Conservation (phyloP, 2,329 filamentous ascomycete genomes). For the Amphichorda felina region DNA sequence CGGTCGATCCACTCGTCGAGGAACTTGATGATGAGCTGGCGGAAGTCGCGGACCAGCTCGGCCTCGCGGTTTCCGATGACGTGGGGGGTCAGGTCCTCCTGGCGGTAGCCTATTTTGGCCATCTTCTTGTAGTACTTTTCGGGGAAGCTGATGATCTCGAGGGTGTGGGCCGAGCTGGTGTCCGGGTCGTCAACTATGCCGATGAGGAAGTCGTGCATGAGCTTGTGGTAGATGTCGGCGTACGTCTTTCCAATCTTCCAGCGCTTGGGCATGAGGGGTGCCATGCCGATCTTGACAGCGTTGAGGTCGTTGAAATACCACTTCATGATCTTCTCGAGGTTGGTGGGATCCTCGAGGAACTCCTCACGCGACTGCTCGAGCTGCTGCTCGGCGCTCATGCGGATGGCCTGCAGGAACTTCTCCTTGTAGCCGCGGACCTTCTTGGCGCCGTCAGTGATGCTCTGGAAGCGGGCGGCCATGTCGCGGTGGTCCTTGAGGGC, state of each 20-base stretch:
- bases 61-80: constrained; percentile 82
- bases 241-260: constrained; percentile 95
- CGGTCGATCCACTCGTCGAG: constrained; percentile 97
- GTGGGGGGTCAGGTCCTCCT: constrained; percentile 69
- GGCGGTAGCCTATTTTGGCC: constrained; percentile 71
- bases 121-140: constrained; percentile 96
- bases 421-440: constrained; percentile 93
- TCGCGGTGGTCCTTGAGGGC: constrained; percentile 94
- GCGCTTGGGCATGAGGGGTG: constrained; percentile 82
- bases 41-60: constrained; percentile 87
- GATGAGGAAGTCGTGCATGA: constrained; percentile 92
- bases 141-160: constrained; percentile 89
- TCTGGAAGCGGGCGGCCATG: constrained; percentile 85
- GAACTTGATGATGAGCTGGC: constrained; percentile 87
- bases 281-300: constrained; percentile 88
- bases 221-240: constrained; percentile 76
- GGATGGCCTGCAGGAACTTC: constrained; percentile 77
- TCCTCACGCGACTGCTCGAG: constrained; percentile 60
- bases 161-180: constrained; percentile 73
- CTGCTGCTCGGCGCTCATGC: constrained; percentile 59
- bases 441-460: constrained; percentile 87
- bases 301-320: constrained; percentile 99
- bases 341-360: constrained; percentile 74
- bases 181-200: constrained; percentile 73
- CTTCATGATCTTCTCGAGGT: constrained; percentile 75